A percentile compares a stretch with the other conserved stretches of the same genome.
Conservation (phyloP, 2,329 filamentous ascomycete species). For the Penicillium fuscoglaucum region DNA sequence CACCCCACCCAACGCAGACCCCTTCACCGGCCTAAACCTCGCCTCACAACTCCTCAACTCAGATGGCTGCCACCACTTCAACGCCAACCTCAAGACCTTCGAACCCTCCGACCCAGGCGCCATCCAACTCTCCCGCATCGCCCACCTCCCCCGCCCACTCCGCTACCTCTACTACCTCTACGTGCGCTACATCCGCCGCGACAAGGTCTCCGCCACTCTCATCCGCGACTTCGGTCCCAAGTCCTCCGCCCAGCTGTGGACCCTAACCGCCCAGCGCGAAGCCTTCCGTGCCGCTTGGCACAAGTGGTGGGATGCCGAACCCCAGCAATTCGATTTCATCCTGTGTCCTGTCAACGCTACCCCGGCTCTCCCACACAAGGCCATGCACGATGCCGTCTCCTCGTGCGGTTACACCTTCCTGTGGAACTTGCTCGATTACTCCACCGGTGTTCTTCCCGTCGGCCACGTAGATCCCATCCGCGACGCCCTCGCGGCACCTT, state of each 20-base stretch:
- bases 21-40: slow-evolving; percentile 73
- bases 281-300: slow-evolving; percentile 76
- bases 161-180: slow-evolving; percentile 87
- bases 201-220: slow-evolving; percentile 75
- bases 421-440: slow-evolving; percentile 91
- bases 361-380: slow-evolving; percentile 81
- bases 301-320: slow-evolving; percentile 75
- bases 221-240: slow-evolving; percentile 72
- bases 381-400: slow-evolving; percentile 80
- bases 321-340: slow-evolving; percentile 74
- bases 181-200: slow-evolving; percentile 78
- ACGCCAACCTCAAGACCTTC: slow-evolving; percentile 70
- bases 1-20: slow-evolving; percentile 70
- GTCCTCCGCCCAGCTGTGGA: slow-evolving; percentile 76
- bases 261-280: slow-evolving; percentile 74
- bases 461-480: slow-evolving; percentile 77
- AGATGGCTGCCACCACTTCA: slow-evolving; percentile 79
- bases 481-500: slow-evolving; percentile 60
- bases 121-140: slow-evolving; percentile 70
- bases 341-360: slow-evolving; percentile 86
- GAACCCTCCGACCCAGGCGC: slow-evolving; percentile 81
- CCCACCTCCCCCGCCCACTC: slow-evolving; percentile 69
- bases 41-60: slow-evolving; percentile 79
- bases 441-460: slow-evolving; percentile 77
- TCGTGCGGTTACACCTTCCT: slow-evolving; percentile 92